phyloP scores from a whole-genome alignment of 805 yeast genomes.

The Debaryomyces castellii region DNA sequence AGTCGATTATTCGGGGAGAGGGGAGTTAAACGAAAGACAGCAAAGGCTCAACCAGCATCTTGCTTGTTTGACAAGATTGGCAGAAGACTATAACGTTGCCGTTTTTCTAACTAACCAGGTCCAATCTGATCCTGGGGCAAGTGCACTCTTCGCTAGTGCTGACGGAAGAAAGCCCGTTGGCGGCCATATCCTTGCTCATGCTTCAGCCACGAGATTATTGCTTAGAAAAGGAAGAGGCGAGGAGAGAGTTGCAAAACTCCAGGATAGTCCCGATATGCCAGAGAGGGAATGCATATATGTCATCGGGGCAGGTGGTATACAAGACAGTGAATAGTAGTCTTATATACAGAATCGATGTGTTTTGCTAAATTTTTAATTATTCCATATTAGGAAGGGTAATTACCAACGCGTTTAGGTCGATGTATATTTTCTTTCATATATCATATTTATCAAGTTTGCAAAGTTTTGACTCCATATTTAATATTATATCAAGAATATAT shows the following conservation, averaged over 20 bases:
- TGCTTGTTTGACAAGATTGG: constrained; percentile 10
- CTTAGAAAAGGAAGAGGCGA: constrained; percentile 16
- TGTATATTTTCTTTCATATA: constrained; percentile 1
- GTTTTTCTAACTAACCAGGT: constrained; percentile 16
- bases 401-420: constrained; percentile 22
- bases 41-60: constrained; percentile 16
- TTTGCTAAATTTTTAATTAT: constrained; percentile 12
- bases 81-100: constrained; percentile 16
- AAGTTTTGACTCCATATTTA: neutral
- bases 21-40: constrained; percentile 16
- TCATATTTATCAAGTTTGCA: neutral
- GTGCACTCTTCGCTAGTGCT: constrained; percentile 15
- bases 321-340: constrained; percentile 13
- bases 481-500: neutral
- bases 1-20: constrained; percentile 15
- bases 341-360: neutral
- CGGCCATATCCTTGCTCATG: constrained; percentile 16
- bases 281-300: constrained; percentile 15
- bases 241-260: constrained; percentile 15
- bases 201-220: constrained; percentile 14
- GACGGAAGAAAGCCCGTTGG: constrained; percentile 17
- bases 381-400: constrained; percentile 27
- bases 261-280: constrained; percentile 16
- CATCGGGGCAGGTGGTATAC: constrained; percentile 14
- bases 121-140: constrained; percentile 17